These are phyloP conservation scores for Byssothecium circinans DNA, from an alignment of 2,329 filamentous ascomycete genomes.

Conservation along the genomic window DNA sequence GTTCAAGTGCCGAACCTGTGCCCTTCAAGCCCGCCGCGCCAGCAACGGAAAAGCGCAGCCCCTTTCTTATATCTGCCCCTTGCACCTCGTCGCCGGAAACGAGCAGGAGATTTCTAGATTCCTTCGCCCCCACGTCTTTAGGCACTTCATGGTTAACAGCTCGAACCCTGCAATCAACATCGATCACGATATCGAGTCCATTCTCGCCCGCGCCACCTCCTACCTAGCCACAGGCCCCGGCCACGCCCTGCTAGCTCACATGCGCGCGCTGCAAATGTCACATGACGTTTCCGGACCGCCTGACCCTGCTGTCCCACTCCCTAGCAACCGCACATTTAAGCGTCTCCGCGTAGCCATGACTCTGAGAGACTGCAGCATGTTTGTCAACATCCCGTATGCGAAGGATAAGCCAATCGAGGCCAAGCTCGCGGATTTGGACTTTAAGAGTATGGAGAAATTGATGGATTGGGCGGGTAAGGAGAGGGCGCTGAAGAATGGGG, in stretches of 20 bases:
- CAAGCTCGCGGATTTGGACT: slow-evolving; percentile 51
- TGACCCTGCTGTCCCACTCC: background rate
- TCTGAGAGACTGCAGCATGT: slow-evolving; percentile 51
- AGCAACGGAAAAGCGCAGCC: slow-evolving; percentile 8
- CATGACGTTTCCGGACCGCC: slow-evolving; percentile 44
- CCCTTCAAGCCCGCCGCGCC: slow-evolving; percentile 42
- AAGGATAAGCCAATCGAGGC: slow-evolving; percentile 36
- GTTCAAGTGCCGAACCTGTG: slow-evolving; percentile 51
- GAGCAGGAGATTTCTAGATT: slow-evolving; percentile 15
- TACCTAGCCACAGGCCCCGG: slow-evolving; percentile 39
- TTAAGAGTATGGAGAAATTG: slow-evolving; percentile 48
- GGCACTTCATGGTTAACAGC: background rate
- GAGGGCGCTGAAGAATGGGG: slow-evolving; percentile 38
- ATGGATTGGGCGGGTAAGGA: slow-evolving; percentile 48
- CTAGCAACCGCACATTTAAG: background rate
- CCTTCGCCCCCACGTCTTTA: slow-evolving; percentile 14
- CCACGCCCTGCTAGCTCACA: slow-evolving; percentile 38
- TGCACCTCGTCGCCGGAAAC: slow-evolving; percentile 42
- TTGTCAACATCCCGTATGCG: slow-evolving; percentile 34
- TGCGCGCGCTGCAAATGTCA: slow-evolving; percentile 41
- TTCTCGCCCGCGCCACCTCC: slow-evolving; percentile 10
- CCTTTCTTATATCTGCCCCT: slow-evolving; percentile 42
- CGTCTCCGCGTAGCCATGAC: slow-evolving; percentile 49
- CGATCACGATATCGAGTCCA: background rate
- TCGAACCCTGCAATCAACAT: background rate